These are phyloP conservation scores for Penicillium sp. DNA, from an alignment of 2,329 filamentous ascomycete species.

Conservation along the genomic window DNA sequence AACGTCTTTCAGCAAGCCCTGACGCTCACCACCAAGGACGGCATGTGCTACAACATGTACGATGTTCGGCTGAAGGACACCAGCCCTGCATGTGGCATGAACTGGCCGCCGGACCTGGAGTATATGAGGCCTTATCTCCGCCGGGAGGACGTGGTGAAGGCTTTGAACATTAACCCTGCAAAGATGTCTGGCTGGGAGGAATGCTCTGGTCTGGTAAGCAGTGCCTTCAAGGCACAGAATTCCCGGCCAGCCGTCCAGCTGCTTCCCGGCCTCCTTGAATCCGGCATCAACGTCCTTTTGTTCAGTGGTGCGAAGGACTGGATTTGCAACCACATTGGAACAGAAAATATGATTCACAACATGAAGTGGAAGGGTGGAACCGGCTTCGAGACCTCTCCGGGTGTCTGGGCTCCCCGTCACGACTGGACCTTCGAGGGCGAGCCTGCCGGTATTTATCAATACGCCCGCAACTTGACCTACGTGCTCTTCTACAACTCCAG, in stretches of 20 bases:
- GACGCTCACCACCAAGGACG: slow-evolving; percentile 55
- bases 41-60: slow-evolving; percentile 89
- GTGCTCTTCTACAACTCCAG: slow-evolving; percentile 92
- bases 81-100: slow-evolving; percentile 87
- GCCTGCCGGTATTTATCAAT: slow-evolving; percentile 84
- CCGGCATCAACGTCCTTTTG: slow-evolving; percentile 69
- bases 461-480: slow-evolving; percentile 92
- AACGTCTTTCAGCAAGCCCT: slow-evolving; percentile 69
- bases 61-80: slow-evolving; percentile 80
- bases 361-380: slow-evolving; percentile 88
- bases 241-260: slow-evolving; percentile 70
- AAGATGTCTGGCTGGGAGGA: slow-evolving; percentile 89
- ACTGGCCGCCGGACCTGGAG: slow-evolving; percentile 86
- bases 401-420: slow-evolving; percentile 83
- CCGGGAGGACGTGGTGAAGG: slow-evolving; percentile 68
- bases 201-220: slow-evolving; percentile 74
- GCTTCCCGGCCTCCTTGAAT: slow-evolving; percentile 70
- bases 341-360: slow-evolving; percentile 82
- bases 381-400: slow-evolving; percentile 82
- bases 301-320: slow-evolving; percentile 93
- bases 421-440: slow-evolving; percentile 94
- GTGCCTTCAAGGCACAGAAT: slow-evolving; percentile 63
- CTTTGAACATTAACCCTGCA: slow-evolving; percentile 75
- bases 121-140: slow-evolving; percentile 79
- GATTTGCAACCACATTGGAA: slow-evolving; percentile 96